Percentiles rank a stretch among this genome's conserved stretches.
These are phyloP conservation scores for Fusarium foetens DNA, from an alignment of 2,329 filamentous ascomycete species.

Conservation along the genomic window DNA sequence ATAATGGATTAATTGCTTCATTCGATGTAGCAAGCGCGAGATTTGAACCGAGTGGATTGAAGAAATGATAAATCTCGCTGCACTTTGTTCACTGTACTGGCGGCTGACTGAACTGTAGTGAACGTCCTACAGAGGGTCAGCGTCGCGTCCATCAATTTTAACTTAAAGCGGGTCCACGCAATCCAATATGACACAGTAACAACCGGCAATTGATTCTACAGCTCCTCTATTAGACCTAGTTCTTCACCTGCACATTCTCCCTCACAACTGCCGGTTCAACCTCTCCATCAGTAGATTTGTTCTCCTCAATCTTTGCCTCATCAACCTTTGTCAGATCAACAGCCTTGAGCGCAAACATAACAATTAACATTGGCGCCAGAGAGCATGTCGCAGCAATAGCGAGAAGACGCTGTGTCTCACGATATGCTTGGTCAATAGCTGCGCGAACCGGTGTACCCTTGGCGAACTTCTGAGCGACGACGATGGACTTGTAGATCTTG, in stretches of 20 bases:
- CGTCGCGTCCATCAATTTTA: neutral
- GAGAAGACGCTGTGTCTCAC: constrained; percentile 43
- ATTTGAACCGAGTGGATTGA: accelerated
- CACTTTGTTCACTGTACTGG: accelerated
- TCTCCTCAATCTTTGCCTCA: constrained; percentile 22
- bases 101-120: too few relatives aligned
- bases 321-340: constrained; percentile 38
- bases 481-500: constrained; percentile 46
- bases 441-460: constrained; percentile 34
- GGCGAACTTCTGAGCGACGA: constrained; percentile 41
- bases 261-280: neutral
- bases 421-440: constrained; percentile 43
- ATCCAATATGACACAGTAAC: accelerated
- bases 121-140: accelerated
- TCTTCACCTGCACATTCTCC: neutral
- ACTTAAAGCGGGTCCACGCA: accelerated
- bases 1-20: accelerated
- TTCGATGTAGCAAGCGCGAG: accelerated
- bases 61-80: accelerated
- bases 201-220: neutral
- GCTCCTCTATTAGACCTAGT: neutral
- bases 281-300: neutral
- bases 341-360: constrained; percentile 44
- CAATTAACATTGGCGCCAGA: constrained; percentile 40
- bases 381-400: constrained; percentile 42